These are phyloP conservation scores for Microglena sp. DNA, from an alignment of 139 green algal species.

Conservation along the genomic window DNA sequence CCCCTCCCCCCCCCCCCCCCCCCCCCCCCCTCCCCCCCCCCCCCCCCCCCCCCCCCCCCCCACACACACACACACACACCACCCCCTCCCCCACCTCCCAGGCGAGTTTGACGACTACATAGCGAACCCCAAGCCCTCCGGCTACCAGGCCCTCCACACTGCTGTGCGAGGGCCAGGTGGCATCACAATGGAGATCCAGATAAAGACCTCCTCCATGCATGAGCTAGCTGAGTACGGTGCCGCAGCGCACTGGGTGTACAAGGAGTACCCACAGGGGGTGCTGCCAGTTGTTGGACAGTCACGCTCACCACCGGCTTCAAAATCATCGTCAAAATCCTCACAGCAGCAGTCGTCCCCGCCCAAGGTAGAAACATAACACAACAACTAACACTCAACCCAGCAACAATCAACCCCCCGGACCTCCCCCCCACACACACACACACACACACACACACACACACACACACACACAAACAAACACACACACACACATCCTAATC, in stretches of 20 bases:
- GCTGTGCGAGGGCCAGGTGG: conserved; percentile 51
- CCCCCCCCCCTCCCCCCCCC: not conserved
- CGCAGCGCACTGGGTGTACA: conserved; percentile 84
- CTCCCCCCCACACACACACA: not conserved
- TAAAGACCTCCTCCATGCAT: conserved; percentile 63
- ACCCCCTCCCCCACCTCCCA: too few species aligned
- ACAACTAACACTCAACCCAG: too few species aligned
- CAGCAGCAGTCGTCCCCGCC: too few species aligned
- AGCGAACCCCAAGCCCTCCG: conserved; percentile 64
- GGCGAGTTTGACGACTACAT: conserved; percentile 88
- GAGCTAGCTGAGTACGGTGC: conserved; percentile 60
- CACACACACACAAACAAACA: not conserved
- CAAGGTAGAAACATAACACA: too few species aligned
- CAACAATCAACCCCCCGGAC: too few species aligned
- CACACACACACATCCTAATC: not conserved
- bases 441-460: not conserved
- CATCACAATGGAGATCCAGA: conserved; percentile 69
- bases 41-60: not conserved
- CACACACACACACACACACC: not conserved
- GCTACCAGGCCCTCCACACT: conserved; percentile 83
- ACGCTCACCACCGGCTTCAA: too few species aligned
- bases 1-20: too few species aligned
- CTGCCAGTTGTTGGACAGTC: too few species aligned
- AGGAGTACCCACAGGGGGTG: conserved; percentile 53
- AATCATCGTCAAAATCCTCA: too few species aligned